These are phyloP conservation scores for Chaetomium olivaceum DNA, from an alignment of 2,329 filamentous ascomycete genomes.

Conservation along the genomic window DNA sequence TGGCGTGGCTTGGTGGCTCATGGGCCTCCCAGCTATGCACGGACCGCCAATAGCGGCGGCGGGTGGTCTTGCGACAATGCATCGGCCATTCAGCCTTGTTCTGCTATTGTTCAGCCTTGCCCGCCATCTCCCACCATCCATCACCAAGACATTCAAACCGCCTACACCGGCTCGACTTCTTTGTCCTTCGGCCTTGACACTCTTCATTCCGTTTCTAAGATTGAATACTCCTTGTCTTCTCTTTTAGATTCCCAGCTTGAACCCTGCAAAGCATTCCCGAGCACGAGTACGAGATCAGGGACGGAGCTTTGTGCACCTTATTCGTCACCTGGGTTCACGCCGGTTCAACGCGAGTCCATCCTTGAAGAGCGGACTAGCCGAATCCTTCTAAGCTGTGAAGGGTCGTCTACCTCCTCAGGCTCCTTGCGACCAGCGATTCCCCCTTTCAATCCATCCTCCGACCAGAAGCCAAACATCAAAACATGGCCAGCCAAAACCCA, in stretches of 20 bases:
- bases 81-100: slow-evolving; percentile 9
- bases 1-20: neutral
- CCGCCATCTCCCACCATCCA: neutral
- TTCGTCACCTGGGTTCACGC: neutral
- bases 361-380: neutral
- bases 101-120: slow-evolving; percentile 14
- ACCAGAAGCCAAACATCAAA: slow-evolving; percentile 5
- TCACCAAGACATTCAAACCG: neutral
- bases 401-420: neutral
- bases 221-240: neutral
- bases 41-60: too few relatives aligned
- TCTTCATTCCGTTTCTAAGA: neutral
- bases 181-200: neutral
- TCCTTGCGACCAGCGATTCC: neutral
- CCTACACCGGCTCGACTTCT: neutral
- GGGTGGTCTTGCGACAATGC: neutral
- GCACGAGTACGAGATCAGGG: neutral
- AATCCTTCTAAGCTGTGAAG: neutral
- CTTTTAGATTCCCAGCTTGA: neutral
- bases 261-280: neutral
- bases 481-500: slow-evolving; percentile 37
- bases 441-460: neutral
- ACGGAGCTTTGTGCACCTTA: neutral
- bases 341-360: neutral
- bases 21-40: neutral